These are phyloP conservation scores for Cenchrus americanus DNA, from an alignment of 176 grass and related monocot genomes.

Conservation along the genomic window DNA sequence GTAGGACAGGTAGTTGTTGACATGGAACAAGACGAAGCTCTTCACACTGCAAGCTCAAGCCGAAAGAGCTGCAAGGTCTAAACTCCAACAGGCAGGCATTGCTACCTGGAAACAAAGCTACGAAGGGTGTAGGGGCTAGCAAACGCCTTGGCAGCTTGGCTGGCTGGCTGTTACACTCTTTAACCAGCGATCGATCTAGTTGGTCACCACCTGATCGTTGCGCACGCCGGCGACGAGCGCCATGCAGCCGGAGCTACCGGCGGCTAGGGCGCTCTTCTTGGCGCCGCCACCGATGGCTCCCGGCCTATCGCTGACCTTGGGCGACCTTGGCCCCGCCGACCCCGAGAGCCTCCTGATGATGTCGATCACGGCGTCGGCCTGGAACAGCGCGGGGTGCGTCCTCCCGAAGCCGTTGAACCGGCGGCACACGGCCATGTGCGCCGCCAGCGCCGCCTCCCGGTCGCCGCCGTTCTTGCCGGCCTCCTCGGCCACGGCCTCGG, in stretches of 20 bases:
- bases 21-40: neutral
- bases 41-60: neutral
- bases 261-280: neutral
- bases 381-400: constrained; percentile 66
- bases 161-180: neutral
- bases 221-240: constrained; percentile 42
- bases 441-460: constrained; percentile 50
- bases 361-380: constrained; percentile 72
- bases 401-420: constrained; percentile 71
- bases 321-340: constrained; percentile 16
- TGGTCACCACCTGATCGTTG: constrained; percentile 24
- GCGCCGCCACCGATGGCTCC: neutral
- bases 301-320: constrained; percentile 19
- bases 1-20: no score
- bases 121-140: neutral
- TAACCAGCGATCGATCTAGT: constrained; percentile 6
- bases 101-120: neutral
- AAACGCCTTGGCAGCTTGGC: neutral
- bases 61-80: neutral
- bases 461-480: constrained; percentile 57
- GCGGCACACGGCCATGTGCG: constrained; percentile 63
- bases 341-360: constrained; percentile 77
- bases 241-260: constrained; percentile 43
- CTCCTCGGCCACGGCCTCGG: constrained; percentile 72
- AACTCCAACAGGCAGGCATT: constrained; percentile 17